These are phyloP conservation scores for Cutaneotrichosporon cutaneum DNA, from an alignment of 1,284 basidiomycete species.

Conservation along the genomic window DNA sequence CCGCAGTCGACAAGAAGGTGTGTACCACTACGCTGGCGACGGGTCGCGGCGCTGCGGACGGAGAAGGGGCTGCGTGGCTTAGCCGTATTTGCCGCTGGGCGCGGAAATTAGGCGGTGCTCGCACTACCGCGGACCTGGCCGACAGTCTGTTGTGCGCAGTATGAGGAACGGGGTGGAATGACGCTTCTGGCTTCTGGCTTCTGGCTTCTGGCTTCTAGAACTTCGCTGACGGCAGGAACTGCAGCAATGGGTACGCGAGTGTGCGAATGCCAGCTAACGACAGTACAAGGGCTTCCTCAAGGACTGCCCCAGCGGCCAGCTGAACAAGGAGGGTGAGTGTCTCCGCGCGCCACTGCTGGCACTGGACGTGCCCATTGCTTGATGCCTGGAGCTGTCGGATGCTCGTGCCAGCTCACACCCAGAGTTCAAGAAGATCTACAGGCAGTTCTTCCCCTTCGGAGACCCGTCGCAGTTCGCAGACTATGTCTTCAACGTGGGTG, in stretches of 20 bases:
- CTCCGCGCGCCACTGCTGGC: background rate
- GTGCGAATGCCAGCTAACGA: background rate
- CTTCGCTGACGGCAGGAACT: slow-evolving; percentile 61
- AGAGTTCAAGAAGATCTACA: slow-evolving; percentile 98
- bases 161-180: no score
- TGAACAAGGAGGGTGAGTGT: slow-evolving; percentile 71
- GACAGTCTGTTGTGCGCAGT: background rate
- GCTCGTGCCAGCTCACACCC: background rate
- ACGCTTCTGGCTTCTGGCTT: no score
- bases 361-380: no score
- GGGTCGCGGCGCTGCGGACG: background rate
- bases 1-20: slow-evolving; percentile 88
- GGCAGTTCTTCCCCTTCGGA: slow-evolving; percentile 99
- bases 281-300: slow-evolving; percentile 97
- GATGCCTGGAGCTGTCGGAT: no score
- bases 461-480: slow-evolving; percentile 96
- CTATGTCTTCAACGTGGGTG: slow-evolving; percentile 83
- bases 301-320: slow-evolving; percentile 95
- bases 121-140: background rate
- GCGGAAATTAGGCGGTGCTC: background rate
- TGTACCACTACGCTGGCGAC: slow-evolving; percentile 5
- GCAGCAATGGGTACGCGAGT: slow-evolving; percentile 70
- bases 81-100: background rate
- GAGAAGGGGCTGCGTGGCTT: background rate
- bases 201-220: background rate